phyloP scores from a whole-genome alignment of 345 rosid genomes.

The Tarenaya hassleriana region DNA sequence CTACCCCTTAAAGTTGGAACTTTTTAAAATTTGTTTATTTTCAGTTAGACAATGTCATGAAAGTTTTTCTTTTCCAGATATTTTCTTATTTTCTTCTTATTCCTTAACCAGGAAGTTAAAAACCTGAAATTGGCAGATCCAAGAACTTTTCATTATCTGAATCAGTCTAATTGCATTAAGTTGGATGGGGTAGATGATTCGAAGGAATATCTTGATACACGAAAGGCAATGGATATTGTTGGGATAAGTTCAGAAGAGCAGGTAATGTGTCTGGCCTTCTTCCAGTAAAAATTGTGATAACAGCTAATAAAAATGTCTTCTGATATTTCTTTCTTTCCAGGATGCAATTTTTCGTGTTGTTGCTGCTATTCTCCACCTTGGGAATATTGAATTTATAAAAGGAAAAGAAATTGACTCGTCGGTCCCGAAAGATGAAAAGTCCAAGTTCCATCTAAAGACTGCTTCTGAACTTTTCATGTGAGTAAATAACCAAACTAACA shows the following conservation, averaged over 20 bases:
- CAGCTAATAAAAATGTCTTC: neutral
- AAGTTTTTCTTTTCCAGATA: no score
- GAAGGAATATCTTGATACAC: conserved; percentile 76
- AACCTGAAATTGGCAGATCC: conserved; percentile 71
- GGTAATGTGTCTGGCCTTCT: conserved; percentile 32
- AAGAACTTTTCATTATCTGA: conserved; percentile 80
- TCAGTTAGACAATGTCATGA: no score
- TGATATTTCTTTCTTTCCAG: conserved; percentile 21
- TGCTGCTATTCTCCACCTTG: conserved; percentile 96
- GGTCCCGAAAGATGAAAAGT: conserved; percentile 79
- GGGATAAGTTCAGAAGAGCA: conserved; percentile 86
- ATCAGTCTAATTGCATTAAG: conserved; percentile 81
- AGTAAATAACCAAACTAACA: conserved; percentile 30
- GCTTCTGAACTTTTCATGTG: conserved; percentile 92
- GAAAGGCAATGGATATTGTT: conserved; percentile 91
- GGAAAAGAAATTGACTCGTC: conserved; percentile 87
- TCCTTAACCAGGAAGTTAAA: conserved; percentile 49
- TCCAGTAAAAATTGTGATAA: no score
- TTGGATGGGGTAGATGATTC: conserved; percentile 85
- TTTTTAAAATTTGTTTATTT: neutral
- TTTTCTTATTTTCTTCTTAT: neutral
- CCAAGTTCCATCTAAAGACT: conserved; percentile 65
- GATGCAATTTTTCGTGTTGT: conserved; percentile 78
- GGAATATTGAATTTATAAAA: conserved; percentile 76
- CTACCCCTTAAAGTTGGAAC: conserved; percentile 15